Base-by-base conservation (phyloP, 2,329 filamentous ascomycete species). In the Fusarium sp. region DNA sequence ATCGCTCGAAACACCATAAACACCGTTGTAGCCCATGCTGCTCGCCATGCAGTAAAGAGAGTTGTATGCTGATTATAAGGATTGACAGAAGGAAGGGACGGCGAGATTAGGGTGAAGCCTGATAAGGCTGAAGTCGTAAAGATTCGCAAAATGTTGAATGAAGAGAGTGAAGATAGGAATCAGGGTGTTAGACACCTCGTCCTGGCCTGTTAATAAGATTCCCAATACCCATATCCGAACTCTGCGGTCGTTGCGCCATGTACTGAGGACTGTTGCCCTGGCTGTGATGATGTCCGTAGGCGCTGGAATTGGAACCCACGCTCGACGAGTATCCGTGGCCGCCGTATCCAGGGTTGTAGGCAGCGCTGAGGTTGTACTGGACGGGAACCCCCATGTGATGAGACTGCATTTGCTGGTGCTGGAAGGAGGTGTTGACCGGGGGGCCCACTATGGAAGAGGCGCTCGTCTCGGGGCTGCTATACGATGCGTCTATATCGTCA, bases 151-250 rank as follows among this genome's bases (percentile, higher is more conserved):
- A 55, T 7, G n/a, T 20, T 22, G 6, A 42, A 41, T 24, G 20
- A 8, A 37, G 24, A 27, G 24, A 22, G 29, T 7, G 20, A 51
- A 18, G 14, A 52, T n/a, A 16, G 29, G 20, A 11, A 4, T n/a
- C 7, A 24, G 16, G 29, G 34, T 25, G 32, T 32, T 42, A 76
- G 40, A 74, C 30, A 25, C 75, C 74, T 37, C 78, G 75, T 11
- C 77, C 75, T 16, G 84, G 81, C 25, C 85, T 82, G 77, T 89
- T 87, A 71, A 90, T 87, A 62, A 90, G 85, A 53, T 85, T 81
- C 54, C 85, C 85, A 71, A 90, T 89, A 25, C 86, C 87, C 87
- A 90, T 89, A 71, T 89, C 87, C 51, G 85, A 84, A 67, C 85
- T 86, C 8, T 87, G 81, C 57, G 88, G 80, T 44, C 87, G 79